These are phyloP conservation scores for Fragaria vesca DNA, from an alignment of 306 rosid genomes.

Conservation along the genomic window DNA sequence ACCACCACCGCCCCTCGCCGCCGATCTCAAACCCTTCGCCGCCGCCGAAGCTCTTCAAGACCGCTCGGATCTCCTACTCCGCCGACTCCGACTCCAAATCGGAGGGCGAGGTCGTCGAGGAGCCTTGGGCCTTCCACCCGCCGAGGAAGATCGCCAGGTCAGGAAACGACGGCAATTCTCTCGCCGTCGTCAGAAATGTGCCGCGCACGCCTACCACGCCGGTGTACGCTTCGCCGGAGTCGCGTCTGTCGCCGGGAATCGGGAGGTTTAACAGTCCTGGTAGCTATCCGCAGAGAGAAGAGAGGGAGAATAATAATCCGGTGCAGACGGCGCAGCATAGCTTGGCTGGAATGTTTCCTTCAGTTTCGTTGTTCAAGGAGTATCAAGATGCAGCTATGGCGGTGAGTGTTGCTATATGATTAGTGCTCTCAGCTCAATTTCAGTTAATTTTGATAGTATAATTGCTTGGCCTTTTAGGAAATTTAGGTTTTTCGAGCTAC, in stretches of 20 bases:
- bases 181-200: slow-evolving; percentile 45
- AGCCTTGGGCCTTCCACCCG: slow-evolving; percentile 61
- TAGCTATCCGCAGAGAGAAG: slow-evolving; percentile 34
- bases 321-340: slow-evolving; percentile 35
- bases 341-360: slow-evolving; percentile 74
- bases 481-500: not conserved
- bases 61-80: slow-evolving; percentile 26
- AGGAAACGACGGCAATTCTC: slow-evolving; percentile 49
- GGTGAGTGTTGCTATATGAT: slow-evolving; percentile 33
- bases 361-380: slow-evolving; percentile 86
- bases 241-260: slow-evolving; percentile 56
- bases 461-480: not conserved
- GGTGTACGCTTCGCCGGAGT: slow-evolving; percentile 47
- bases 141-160: slow-evolving; percentile 60
- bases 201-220: slow-evolving; percentile 39
- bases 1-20: slow-evolving; percentile 20
- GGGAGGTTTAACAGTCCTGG: slow-evolving; percentile 37
- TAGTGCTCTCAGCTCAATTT: not conserved
- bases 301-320: slow-evolving; percentile 26
- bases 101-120: slow-evolving; percentile 63
- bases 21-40: slow-evolving; percentile 49
- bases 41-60: slow-evolving; percentile 32
- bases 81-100: slow-evolving; percentile 18
- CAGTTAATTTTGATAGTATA: not conserved
- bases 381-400: slow-evolving; percentile 94